Base-by-base conservation (phyloP, 2,329 filamentous ascomycete species). In the Fusarium tanahbumbuense region DNA sequence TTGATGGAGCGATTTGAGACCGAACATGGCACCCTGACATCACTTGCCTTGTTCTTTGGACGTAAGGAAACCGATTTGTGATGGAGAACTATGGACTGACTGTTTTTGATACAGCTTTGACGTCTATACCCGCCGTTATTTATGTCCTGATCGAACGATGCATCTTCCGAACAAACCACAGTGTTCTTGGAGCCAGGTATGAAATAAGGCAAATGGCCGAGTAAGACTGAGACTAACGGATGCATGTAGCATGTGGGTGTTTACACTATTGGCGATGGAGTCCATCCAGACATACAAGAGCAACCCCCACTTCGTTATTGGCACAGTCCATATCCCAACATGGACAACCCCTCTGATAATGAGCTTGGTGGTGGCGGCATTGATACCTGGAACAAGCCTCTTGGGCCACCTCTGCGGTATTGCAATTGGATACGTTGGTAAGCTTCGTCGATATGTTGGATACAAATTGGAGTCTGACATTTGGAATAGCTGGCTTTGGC, bases 1-100 rank as follows among this genome's bases (percentile, higher is more conserved):
- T 84, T 99, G 54, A 83, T 99, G 79, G 95, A 98, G 81, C 89
- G 94, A 66, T 99, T 98, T 80, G 96, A 99, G 83, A 88, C 89
- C 67, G 95, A 98, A 79, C 90, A 97, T 80, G 96, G 96, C 55
- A 98, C 95, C 10, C 84, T 98, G 76, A 93, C 93, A 27, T 92
- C 93, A n/a, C 79, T 97, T 68, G 89, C 93, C 37, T 85, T 98
- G 55, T 98, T 98, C 79, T 89, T 96, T 76, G 96, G 96, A 60
- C 94, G 94, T 97, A 85, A 84, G 94, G 87, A n/a, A 34, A 10
- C 23, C 44, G 65, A 22, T 13, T 25, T 16, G 45, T 27, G 13
- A 12, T 25, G 32, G 15, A 6, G 18, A 7, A 16, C 12, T 42
- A 27, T 54, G 18, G 52, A 23, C 63, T 72, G 58, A 73, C 65